These are phyloP conservation scores for Daldinia vernicosa DNA, from an alignment of 495 filamentous ascomycete genomes.

Conservation along the genomic window DNA sequence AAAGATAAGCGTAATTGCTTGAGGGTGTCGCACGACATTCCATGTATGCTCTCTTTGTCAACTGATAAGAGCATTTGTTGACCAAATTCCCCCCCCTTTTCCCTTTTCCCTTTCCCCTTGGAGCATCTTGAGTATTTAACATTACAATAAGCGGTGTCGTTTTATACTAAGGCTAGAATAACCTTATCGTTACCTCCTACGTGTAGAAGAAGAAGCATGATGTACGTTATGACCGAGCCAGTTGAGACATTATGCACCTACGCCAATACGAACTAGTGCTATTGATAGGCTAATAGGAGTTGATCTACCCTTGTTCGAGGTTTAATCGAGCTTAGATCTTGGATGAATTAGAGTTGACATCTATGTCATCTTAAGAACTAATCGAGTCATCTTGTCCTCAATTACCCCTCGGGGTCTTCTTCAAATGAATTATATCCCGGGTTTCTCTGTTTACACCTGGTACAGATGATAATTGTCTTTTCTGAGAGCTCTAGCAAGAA, in stretches of 20 bases:
- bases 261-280: too few relatives aligned
- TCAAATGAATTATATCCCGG: slow-evolving; percentile 29
- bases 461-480: slow-evolving; percentile 40
- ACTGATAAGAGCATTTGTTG: background rate
- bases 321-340: too few relatives aligned
- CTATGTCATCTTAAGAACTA: background rate
- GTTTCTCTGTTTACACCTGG: slow-evolving; percentile 34
- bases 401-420: slow-evolving; percentile 27
- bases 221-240: too few relatives aligned
- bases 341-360: background rate
- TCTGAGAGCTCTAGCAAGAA: slow-evolving; percentile 36
- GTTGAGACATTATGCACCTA: too few relatives aligned
- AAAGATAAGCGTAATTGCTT: slow-evolving; percentile 28
- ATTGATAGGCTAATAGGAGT: too few relatives aligned
- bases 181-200: background rate
- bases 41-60: background rate
- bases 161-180: background rate
- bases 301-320: too few relatives aligned
- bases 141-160: background rate
- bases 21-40: background rate
- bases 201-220: too few relatives aligned
- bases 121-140: background rate
- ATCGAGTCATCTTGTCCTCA: background rate
- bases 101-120: background rate
- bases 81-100: background rate